phyloP scores from a whole-genome alignment of 148 eudicot species.

The Rhododendron griersonianum region DNA sequence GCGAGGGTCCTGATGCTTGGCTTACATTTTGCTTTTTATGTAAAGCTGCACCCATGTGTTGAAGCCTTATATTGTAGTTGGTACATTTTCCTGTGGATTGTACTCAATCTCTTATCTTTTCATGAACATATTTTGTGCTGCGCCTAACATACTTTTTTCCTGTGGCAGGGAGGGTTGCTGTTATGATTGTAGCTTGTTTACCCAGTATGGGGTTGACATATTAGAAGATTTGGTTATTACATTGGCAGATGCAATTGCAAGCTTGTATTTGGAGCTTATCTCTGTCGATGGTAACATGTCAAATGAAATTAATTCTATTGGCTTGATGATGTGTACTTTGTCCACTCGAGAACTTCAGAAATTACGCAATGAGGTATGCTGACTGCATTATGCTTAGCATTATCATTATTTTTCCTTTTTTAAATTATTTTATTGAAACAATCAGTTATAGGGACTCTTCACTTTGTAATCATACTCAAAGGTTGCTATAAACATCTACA shows the following conservation, averaged over 20 bases:
- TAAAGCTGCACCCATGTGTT: not conserved
- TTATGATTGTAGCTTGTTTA: slow-evolving; percentile 51
- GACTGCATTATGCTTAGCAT: slow-evolving; percentile 9
- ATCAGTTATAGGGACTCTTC: not conserved
- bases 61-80: not conserved
- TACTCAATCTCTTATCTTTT: not conserved
- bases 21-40: not conserved
- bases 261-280: slow-evolving; percentile 85
- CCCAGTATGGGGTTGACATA: slow-evolving; percentile 53
- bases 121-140: not conserved
- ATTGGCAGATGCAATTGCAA: slow-evolving; percentile 87
- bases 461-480: not conserved
- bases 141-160: not conserved
- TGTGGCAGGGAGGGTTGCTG: slow-evolving; percentile 58
- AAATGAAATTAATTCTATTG: slow-evolving; percentile 57
- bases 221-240: slow-evolving; percentile 85
- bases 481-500: not conserved
- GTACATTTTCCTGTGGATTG: not conserved
- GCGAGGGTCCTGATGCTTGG: not conserved
- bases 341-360: slow-evolving; percentile 89
- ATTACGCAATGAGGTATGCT: slow-evolving; percentile 77
- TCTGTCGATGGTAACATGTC: slow-evolving; percentile 84
- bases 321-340: slow-evolving; percentile 64
- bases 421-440: not conserved
- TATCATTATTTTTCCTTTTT: not conserved